Evolutionary conservation across 2,329 filamentous ascomycete species (phyloP), one percentile per base, ranked within the genome.

Genomic region (Fusarium papillatum): DNA sequence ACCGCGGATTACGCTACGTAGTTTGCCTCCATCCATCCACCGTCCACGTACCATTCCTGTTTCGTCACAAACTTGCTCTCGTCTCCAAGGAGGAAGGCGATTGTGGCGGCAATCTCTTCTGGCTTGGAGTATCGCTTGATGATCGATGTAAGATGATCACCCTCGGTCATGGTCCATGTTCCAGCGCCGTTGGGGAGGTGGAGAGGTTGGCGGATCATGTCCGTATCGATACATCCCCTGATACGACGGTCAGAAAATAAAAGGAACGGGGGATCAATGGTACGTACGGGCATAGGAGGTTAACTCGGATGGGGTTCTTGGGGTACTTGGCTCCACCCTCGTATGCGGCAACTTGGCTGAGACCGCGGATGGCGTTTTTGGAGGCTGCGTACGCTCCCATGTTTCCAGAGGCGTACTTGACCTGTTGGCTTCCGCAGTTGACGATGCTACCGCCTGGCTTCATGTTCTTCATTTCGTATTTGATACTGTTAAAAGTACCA

Each of bases 381-480:
- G 80, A 82, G 1, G 82, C 81, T 9, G 79, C 78, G 46, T 83
- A 83, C 6, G 83, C 83, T 14, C 82, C 80, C 66, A 79, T 77
- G 19, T 80, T 81, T 11, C 77, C 79, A 1, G 81, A 82, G 7
- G 86, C 87, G 26, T 80, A 82, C 13, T 86, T 67, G 1, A 87
- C 87, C 34, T 85, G 84, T 16, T 87, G 84, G 68, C 85, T 87
- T 19, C 85, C 80, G 11, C 86, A 86, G 77, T 87, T 89, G 68
- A 89, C 85, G 31, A 90, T 88, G 72, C 86, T 87, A 0, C 86
- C 86, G 1, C 83, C 81, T 1, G 81, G 78, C 24, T 80, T 80
- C 74, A 90, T 88, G 57, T 78, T 66, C 53, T 75, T 79, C 77
- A 81, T 79, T 48, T 81, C 79, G 24, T 74, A 79, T n/a, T 79